Conservation (phyloP, 1,284 basidiomycete species). For the Cronartium quercuum region DNA sequence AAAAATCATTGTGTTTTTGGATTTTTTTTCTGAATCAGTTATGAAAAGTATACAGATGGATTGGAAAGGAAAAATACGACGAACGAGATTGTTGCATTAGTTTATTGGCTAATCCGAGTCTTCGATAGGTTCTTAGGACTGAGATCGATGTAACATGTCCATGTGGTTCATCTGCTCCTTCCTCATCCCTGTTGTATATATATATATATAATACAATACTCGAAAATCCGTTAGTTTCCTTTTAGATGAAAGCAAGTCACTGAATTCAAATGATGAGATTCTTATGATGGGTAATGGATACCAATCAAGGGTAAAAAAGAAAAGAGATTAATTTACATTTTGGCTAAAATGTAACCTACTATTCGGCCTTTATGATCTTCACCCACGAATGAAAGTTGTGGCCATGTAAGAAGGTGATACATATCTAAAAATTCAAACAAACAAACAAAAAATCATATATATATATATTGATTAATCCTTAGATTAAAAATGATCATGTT, state of each 20-base stretch:
- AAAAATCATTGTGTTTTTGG: too few species aligned
- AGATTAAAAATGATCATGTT: background rate
- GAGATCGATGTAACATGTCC: conserved; percentile 90
- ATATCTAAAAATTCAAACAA: conserved; percentile 58
- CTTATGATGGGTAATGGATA: too few species aligned
- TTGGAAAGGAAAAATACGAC: conserved; percentile 45
- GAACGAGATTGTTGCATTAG: conserved; percentile 79
- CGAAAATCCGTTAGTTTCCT: too few species aligned
- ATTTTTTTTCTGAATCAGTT: background rate
- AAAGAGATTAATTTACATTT: conserved; percentile 57
- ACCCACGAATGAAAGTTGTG: conserved; percentile 86
- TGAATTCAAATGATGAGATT: too few species aligned
- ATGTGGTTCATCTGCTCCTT: conserved; percentile 58
- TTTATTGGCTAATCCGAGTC: conserved; percentile 77
- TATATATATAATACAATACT: background rate
- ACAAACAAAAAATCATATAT: background rate
- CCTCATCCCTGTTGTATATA: conserved; percentile 69
- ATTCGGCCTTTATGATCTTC: conserved; percentile 81
- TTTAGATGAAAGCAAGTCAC: too few species aligned
- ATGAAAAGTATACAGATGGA: background rate
- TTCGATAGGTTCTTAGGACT: conserved; percentile 72
- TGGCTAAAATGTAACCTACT: conserved; percentile 89
- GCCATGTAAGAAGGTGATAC: conserved; percentile 85
- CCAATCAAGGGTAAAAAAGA: background rate
- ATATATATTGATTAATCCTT: background rate